Conservation (phyloP, 345 rosid species). For the Brassica rapa region DNA sequence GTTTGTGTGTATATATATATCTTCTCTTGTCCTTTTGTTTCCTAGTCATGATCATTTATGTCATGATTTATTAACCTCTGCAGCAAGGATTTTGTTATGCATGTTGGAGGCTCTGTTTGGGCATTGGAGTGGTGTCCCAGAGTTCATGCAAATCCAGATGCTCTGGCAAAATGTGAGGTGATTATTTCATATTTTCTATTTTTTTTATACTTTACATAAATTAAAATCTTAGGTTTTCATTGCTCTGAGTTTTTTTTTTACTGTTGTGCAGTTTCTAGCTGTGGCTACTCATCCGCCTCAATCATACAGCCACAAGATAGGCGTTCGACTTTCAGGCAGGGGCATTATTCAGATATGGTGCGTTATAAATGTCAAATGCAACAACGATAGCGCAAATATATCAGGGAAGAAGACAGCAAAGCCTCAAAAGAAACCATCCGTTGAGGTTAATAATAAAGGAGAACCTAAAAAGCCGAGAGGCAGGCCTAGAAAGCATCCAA, state of each 20-base stretch:
- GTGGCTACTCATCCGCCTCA: conserved; percentile 90
- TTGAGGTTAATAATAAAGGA: conserved; percentile 12
- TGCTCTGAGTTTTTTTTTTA: not conserved
- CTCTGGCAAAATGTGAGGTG: conserved; percentile 71
- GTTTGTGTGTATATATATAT: conserved; percentile 3
- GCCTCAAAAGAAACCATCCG: conserved; percentile 25
- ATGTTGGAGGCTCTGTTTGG: conserved; percentile 91
- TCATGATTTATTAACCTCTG: conserved; percentile 33
- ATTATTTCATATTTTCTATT: conserved; percentile 16
- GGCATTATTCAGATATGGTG: conserved; percentile 92
- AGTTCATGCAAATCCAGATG: conserved; percentile 48
- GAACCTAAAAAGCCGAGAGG: conserved; percentile 54
- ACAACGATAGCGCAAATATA: conserved; percentile 37
- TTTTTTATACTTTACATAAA: not conserved
- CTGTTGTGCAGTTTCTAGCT: conserved; percentile 69
- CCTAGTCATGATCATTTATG: conserved; percentile 9
- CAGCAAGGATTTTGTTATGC: conserved; percentile 84
- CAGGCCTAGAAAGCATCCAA: conserved; percentile 55
- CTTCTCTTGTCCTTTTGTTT: conserved; percentile 2
- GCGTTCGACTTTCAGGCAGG: conserved; percentile 69
- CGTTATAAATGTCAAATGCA: conserved; percentile 47
- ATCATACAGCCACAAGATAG: conserved; percentile 74
- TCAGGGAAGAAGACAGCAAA: conserved; percentile 29
- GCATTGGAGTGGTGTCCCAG: conserved; percentile 94
- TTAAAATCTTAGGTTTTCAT: conserved; percentile 12